Evolutionary conservation across 2,329 filamentous ascomycete genomes (phyloP), one percentile per base, ranked within the genome.

Genomic region (Ceratocystis harringtonii): DNA sequence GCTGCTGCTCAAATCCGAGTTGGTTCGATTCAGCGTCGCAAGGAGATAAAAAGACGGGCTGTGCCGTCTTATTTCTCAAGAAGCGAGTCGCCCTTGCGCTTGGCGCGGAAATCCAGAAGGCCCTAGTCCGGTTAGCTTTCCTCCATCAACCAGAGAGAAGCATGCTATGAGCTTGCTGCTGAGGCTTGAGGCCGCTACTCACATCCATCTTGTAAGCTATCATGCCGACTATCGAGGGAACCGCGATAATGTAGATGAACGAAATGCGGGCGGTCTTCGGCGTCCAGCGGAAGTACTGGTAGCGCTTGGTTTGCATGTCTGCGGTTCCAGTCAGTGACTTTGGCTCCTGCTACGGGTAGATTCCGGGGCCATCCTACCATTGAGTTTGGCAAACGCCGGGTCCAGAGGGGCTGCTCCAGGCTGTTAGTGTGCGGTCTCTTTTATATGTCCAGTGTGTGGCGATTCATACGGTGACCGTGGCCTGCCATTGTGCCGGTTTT

Each of bases 251-350:
- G 76, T 92, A 96, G 69, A 87, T 79, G 73, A 96, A 84, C 3
- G 87, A 86, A 72, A 96, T 76, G 78, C 84, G 85, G 36, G 90
- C 90, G 58, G 90, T 95, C 72, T 88, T 82, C 63, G 85, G 83
- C 44, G 88, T 97, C 90, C 90, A 97, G 76, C 90, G 84, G 83
- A 97, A 99, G 83, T 90, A 96, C 78, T 90, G 90, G 83, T 92
- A 87, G 70, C 94, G 88, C 79, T 89, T 90, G 72, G 83, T 80
- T 72, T 82, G 84, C 85, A 96, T 89, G 75, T 88, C 92, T 96
- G 36, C 22, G 4, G 8, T 28, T 22, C 8, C 15, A 17, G 60
- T 45, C 1, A 63, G 61, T 22, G 30, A n/a, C n/a, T 19, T 15
- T 22, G 12, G 22, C 19, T 12, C 15, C 22, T 17, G 60, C 12